A percentile compares a stretch with the other conserved stretches of the same genome.
phyloP scores from a whole-genome alignment of 139 green algal species.

The Bryopsis sp. region DNA sequence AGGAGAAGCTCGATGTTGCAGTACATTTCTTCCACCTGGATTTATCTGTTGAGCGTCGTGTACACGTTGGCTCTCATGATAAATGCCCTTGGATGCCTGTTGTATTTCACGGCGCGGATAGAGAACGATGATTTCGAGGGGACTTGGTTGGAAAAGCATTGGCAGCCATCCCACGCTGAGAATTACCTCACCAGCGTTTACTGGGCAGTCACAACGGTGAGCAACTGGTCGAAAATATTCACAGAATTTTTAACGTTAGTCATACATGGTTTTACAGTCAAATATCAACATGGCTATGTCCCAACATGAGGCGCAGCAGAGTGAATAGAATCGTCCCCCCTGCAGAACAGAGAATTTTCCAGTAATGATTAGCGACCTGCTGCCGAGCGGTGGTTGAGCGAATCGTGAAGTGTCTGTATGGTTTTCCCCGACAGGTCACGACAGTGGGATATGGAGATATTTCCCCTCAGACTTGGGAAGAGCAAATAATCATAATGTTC shows the following conservation, averaged over 20 bases:
- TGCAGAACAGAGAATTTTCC: too few species aligned
- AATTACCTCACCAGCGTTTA: constrained; percentile 30
- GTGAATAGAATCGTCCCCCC: too few species aligned
- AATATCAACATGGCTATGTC: too few species aligned
- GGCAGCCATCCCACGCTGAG: not conserved
- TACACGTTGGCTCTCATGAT: constrained; percentile 30
- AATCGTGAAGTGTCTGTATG: not conserved
- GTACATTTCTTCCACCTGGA: not conserved
- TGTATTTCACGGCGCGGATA: constrained; percentile 19
- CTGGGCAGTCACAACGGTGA: constrained; percentile 34
- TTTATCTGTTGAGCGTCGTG: constrained; percentile 27
- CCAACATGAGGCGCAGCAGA: too few species aligned
- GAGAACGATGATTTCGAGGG: not conserved
- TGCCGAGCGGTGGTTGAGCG: not conserved
- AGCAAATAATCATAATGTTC: constrained; percentile 1
- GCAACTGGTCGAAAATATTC: too few species aligned
- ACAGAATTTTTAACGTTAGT: too few species aligned
- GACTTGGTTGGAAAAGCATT: constrained; percentile 10
- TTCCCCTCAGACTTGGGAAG: not conserved
- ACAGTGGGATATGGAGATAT: constrained; percentile 22
- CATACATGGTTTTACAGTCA: too few species aligned
- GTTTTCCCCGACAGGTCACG: constrained; percentile 7
- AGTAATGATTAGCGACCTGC: too few species aligned
- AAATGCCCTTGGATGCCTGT: constrained; percentile 42
- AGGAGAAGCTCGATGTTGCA: too few species aligned